Conservation (phyloP, 202 grass and related monocot genomes). For the Setaria italica region DNA sequence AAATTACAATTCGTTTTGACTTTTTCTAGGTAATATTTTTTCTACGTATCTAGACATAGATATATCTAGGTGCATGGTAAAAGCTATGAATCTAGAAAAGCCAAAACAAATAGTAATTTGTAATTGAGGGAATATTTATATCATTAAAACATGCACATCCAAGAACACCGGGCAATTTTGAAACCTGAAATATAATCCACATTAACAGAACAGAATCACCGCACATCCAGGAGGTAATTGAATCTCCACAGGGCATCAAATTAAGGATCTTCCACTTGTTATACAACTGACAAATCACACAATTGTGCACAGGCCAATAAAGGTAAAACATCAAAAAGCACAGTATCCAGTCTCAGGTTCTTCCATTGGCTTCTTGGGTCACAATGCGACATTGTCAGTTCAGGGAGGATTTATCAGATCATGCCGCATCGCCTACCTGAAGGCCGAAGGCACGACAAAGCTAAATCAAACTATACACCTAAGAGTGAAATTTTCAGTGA, state of each 20-base stretch:
- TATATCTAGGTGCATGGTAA: no score
- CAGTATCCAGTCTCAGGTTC: conserved; percentile 45
- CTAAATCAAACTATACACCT: conserved; percentile 78
- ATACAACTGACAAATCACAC: conserved; percentile 59
- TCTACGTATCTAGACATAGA: no score
- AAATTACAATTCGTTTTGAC: no score
- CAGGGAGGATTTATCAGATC: conserved; percentile 56
- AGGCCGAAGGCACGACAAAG: conserved; percentile 38
- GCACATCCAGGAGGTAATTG: conserved; percentile 4
- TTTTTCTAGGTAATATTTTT: no score
- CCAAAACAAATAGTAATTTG: no score
- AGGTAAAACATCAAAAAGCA: conserved; percentile 49
- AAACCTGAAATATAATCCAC: no score
- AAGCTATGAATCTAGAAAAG: no score
- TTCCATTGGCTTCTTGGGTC: conserved; percentile 53
- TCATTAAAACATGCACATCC: neutral
- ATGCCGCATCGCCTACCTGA: conserved; percentile 44
- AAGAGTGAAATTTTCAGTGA: conserved; percentile 59
- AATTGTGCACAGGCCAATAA: conserved; percentile 49
- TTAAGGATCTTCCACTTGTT: conserved; percentile 53
- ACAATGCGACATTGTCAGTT: conserved; percentile 52
- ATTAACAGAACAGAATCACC: conserved; percentile 1
- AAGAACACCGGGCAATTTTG: neutral
- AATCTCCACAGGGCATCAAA: conserved; percentile 53
- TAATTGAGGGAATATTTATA: no score